A percentile compares a stretch with the other conserved stretches of the same genome.
Conservation (phyloP, 192 early-diverging fungal species). For the Coemansia biformis region DNA sequence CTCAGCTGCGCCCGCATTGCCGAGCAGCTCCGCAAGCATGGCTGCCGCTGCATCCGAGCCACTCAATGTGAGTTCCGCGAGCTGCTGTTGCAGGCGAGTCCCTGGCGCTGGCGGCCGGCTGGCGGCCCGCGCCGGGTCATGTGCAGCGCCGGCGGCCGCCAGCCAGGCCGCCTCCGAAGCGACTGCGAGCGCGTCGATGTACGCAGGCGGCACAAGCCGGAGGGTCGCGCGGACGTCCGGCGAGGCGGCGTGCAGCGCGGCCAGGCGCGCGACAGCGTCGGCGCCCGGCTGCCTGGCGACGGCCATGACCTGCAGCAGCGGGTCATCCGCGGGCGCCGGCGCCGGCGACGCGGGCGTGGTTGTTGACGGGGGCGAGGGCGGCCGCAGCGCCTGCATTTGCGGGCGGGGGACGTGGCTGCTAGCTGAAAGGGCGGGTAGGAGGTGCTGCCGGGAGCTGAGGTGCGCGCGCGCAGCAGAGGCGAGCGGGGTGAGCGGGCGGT, state of each 20-base stretch:
- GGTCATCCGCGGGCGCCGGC: constrained; percentile 3
- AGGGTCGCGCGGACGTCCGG: constrained; percentile 26
- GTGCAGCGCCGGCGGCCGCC: not conserved
- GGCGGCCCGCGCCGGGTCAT: not conserved
- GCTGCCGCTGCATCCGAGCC: constrained; percentile 7
- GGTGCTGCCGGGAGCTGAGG: too few species aligned
- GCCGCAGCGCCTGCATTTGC: not conserved
- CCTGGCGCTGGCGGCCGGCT: constrained; percentile 4
- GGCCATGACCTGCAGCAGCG: constrained; percentile 6
- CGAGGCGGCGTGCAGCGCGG: constrained; percentile 2
- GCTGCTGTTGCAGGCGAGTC: constrained; percentile 4
- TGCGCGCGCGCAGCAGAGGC: too few species aligned
- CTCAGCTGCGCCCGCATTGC: constrained; percentile 1
- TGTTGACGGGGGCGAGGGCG: not conserved
- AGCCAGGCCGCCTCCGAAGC: not conserved
- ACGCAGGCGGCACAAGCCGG: constrained; percentile 27
- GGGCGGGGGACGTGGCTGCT: not conserved
- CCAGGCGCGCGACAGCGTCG: constrained; percentile 1
- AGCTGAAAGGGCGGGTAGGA: not conserved
- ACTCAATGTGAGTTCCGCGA: constrained; percentile 1
- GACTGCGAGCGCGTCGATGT: constrained; percentile 15
- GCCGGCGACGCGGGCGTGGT: constrained; percentile 3
- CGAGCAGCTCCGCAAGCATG: constrained; percentile 16
- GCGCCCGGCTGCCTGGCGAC: not conserved
- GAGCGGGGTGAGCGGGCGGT: too few species aligned